Base-by-base conservation (phyloP, 208 protist genomes). In the Trypanosoma caninum region DNA sequence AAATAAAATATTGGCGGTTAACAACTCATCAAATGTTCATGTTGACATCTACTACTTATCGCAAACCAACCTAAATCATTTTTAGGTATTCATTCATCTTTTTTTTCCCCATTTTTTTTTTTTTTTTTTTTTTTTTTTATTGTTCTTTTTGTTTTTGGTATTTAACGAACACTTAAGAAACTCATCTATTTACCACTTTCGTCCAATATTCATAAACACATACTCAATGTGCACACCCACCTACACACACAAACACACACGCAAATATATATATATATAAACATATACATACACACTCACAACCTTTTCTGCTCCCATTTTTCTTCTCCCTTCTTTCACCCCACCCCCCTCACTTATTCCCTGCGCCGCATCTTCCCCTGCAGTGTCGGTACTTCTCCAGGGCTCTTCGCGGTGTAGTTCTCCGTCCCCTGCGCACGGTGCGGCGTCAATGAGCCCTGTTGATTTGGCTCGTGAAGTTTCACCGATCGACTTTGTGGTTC, bases 401-500 rank as follows among this genome's bases (percentile, higher is more conserved):
- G 72, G 41, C 41, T 59, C 23, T n/a, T 9, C 3, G 23, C 38
- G 23, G 14, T n/a, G 9, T 5, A 30, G 30, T 20, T n/a, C 64
- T 37, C 44, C 61, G 4, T 44, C 57, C 50, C 60, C 48, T 28
- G 62, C 20, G 35, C 63, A 18, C 16, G 76, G 71, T 27, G 61
- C 33, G 71, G 69, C 52, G 22, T 48, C 31, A 72, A 62, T 9
- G 65, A 67, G 41, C 59, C 63, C 62, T 72, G 76, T 30, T 71
- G 68, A 20, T 50, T 40, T 1, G 76, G 76, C 53, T 77, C 76
- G 14, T 74, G 70, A 18, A 78, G 62, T 18, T 54, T 55, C 25
- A 33, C 53, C 10, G 65, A 47, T 38, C 64, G 65, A 16, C 47
- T 41, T 20, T 23, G 27, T 13, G 30, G 16, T 8, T 57, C 48